These are phyloP conservation scores for Aspergillus ruber DNA, from an alignment of 2,329 filamentous ascomycete species.

Conservation along the genomic window DNA sequence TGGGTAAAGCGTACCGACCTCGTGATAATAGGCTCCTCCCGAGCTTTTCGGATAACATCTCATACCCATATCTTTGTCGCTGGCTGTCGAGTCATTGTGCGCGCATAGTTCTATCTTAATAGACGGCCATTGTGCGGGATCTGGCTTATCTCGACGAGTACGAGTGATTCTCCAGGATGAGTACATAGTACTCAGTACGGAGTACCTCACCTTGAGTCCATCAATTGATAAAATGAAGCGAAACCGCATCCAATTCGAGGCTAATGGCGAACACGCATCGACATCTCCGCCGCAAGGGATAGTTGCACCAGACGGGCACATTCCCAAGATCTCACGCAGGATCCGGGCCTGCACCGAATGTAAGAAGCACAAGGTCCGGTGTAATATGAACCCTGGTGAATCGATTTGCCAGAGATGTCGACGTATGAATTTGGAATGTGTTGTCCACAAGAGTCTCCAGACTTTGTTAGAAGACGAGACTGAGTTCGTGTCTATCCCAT, in stretches of 20 bases:
- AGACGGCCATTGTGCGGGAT: too few relatives aligned
- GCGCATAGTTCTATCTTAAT: too few relatives aligned
- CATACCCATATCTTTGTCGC: neutral
- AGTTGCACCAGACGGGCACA: conserved; percentile 24
- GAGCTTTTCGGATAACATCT: neutral
- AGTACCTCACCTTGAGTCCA: neutral
- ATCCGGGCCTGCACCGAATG: conserved; percentile 49
- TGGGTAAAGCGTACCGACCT: neutral
- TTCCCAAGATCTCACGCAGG: conserved; percentile 39
- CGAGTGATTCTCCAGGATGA: neutral
- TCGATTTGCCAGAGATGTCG: conserved; percentile 46
- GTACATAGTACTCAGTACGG: neutral
- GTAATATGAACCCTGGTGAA: conserved; percentile 46
- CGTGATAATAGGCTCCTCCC: conserved; percentile 1
- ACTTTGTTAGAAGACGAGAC: conserved; percentile 46
- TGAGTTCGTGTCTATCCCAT: conserved; percentile 28
- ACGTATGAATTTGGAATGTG: conserved; percentile 45
- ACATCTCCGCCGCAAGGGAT: conserved; percentile 22
- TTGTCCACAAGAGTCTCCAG: conserved; percentile 48
- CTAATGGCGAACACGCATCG: conserved; percentile 30
- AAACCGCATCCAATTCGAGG: conserved; percentile 33
- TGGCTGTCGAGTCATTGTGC: too few relatives aligned
- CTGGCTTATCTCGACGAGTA: neutral
- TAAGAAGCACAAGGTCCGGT: conserved; percentile 51
- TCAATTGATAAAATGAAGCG: conserved; percentile 28